Percentiles rank a stretch among this genome's conserved stretches.
phyloP scores from a whole-genome alignment of 108 stramenopile species.

The Bacterosira constricta region DNA sequence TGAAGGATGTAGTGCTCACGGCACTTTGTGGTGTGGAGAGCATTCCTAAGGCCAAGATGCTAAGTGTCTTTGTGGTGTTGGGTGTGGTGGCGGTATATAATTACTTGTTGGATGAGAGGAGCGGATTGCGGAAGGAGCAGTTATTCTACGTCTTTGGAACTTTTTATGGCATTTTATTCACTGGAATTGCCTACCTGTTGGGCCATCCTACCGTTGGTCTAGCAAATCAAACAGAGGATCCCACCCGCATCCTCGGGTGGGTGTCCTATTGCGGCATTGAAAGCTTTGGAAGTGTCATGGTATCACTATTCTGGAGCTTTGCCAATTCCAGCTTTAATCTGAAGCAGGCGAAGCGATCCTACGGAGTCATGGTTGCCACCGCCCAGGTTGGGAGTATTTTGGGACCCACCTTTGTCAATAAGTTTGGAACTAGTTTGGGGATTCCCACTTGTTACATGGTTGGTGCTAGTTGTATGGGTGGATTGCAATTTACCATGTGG shows the following conservation, averaged over 20 bases:
- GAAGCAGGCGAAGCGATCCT: conserved; percentile 92
- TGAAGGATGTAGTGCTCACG: conserved; percentile 96
- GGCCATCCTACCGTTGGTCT: conserved; percentile 88
- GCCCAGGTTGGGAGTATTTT: conserved; percentile 94
- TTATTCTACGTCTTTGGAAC: conserved; percentile 96
- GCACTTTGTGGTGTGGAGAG: conserved; percentile 90
- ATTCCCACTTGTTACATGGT: conserved; percentile 79
- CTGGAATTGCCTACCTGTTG: conserved; percentile 74
- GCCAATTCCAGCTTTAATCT: conserved; percentile 90
- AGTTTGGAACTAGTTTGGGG: conserved; percentile 68
- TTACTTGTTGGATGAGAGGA: conserved; percentile 76
- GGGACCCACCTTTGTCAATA: conserved; percentile 90
- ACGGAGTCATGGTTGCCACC: conserved; percentile 95
- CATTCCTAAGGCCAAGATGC: conserved; percentile 95
- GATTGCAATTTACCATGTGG: conserved; percentile 92
- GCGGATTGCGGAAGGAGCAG: conserved; percentile 85
- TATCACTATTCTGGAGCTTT: conserved; percentile 95
- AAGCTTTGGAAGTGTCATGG: conserved; percentile 95
- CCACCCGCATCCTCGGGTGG: conserved; percentile 89
- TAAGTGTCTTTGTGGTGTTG: conserved; percentile 90
- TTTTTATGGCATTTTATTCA: conserved; percentile 89
- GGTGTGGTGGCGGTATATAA: conserved; percentile 95
- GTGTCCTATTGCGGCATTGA: conserved; percentile 95
- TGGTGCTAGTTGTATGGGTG: conserved; percentile 84
- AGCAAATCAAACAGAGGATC: conserved; percentile 76